phyloP scores from a whole-genome alignment of 306 rosid species.

The Begonia loranthoides region DNA sequence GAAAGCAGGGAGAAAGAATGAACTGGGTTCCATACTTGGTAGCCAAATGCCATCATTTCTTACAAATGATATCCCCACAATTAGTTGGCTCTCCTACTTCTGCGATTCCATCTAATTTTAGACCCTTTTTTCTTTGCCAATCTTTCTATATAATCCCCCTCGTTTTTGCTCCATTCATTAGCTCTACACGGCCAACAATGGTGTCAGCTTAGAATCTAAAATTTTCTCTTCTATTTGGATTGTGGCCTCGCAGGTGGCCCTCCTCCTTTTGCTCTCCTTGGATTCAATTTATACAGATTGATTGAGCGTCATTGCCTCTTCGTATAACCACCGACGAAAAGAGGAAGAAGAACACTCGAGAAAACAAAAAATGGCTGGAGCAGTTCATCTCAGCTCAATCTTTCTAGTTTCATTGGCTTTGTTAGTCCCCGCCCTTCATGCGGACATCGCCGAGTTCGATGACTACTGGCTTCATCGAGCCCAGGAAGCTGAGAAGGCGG shows the following conservation, averaged over 20 bases:
- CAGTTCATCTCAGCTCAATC: not conserved
- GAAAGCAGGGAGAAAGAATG: no score
- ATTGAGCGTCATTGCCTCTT: no score
- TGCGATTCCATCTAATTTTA: constrained; percentile 18
- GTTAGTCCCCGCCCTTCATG: constrained; percentile 36
- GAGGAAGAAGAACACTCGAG: not conserved
- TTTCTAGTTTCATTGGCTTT: constrained; percentile 31
- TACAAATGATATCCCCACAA: no score
- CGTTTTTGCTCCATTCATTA: not conserved
- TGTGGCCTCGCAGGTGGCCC: no score
- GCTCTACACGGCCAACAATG: constrained; percentile 1
- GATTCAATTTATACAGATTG: no score
- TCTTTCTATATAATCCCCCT: constrained; percentile 18
- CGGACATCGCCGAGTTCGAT: constrained; percentile 32
- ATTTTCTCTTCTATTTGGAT: no score
- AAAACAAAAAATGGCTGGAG: not conserved
- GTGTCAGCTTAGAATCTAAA: not conserved
- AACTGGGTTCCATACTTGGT: no score
- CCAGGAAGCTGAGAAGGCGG: constrained; percentile 19
- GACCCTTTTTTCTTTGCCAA: not conserved
- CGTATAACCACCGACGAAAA: no score
- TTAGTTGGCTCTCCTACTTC: constrained; percentile 16
- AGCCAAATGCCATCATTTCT: no score
- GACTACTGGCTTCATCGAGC: constrained; percentile 19
- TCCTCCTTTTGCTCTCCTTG: no score